phyloP scores from a whole-genome alignment of 192 early-diverging fungal genomes.

The Coemansia sp. region DNA sequence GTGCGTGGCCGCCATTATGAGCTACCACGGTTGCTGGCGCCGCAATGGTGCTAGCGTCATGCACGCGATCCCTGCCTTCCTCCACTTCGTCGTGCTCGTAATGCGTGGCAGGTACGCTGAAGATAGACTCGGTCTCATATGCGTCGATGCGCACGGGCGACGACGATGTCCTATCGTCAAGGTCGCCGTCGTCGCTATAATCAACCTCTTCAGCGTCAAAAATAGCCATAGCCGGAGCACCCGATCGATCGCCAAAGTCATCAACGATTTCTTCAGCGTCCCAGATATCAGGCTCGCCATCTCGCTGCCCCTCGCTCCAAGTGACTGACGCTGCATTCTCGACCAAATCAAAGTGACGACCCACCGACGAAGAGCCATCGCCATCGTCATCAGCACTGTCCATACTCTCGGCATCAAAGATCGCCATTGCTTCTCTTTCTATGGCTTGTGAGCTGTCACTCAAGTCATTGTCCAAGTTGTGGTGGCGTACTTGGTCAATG shows the following conservation, averaged over 20 bases:
- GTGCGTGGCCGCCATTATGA: not conserved
- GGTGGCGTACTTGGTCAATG: not conserved
- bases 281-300: slow-evolving; percentile 10
- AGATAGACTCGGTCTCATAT: slow-evolving; percentile 36
- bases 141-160: slow-evolving; percentile 36
- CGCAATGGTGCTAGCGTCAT: not conserved
- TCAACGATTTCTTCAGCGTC: slow-evolving; percentile 35
- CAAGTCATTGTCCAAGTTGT: not conserved
- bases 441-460: not conserved
- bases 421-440: not conserved
- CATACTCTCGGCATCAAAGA: slow-evolving; percentile 38
- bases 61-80: not conserved
- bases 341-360: slow-evolving; percentile 35
- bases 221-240: not conserved
- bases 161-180: not conserved
- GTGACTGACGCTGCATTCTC: slow-evolving; percentile 34
- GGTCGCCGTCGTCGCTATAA: not conserved
- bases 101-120: slow-evolving; percentile 1
- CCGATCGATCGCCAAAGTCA: not conserved
- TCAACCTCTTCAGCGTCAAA: slow-evolving; percentile 18
- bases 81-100: slow-evolving; percentile 5
- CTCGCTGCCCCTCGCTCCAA: not conserved
- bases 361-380: not conserved
- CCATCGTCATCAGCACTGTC: slow-evolving; percentile 12
- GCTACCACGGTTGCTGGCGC: not conserved